Conservation (phyloP, 2,329 filamentous ascomycete genomes). For the Zymoseptoria tritici region DNA sequence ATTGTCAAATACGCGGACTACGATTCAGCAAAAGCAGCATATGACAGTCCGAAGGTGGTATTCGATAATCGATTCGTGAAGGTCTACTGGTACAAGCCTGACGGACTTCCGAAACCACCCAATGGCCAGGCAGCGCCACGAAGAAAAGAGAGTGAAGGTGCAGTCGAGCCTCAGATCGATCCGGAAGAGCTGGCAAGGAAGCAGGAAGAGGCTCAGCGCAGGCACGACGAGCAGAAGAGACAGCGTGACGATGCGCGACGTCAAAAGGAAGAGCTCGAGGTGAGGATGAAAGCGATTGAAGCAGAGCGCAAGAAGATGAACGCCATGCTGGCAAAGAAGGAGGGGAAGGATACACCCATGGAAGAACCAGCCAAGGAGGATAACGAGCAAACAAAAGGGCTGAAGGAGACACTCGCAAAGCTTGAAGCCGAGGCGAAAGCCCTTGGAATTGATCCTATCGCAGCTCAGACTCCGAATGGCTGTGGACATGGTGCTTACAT, state of each 20-base stretch:
- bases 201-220: conserved; percentile 65
- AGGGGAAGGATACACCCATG: conserved; percentile 29
- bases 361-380: conserved; percentile 15
- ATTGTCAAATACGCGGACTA: conserved; percentile 62
- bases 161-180: conserved; percentile 53
- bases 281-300: conserved; percentile 55
- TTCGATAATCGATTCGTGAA: conserved; percentile 84
- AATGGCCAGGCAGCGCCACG: conserved; percentile 5
- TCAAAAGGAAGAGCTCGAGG: conserved; percentile 57
- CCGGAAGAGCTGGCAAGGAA: conserved; percentile 60
- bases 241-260: conserved; percentile 57
- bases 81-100: conserved; percentile 65
- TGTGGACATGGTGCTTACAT: conserved; percentile 1
- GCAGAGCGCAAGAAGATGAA: conserved; percentile 57
- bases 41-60: conserved; percentile 68
- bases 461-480: conserved; percentile 22
- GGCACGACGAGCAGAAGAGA: conserved; percentile 57
- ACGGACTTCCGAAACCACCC: conserved; percentile 17
- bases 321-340: conserved; percentile 54
- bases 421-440: conserved; percentile 65
- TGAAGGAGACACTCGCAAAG: conserved; percentile 66
- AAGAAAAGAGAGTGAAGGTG: conserved; percentile 13
- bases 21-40: conserved; percentile 61
- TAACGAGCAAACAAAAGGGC: conserved; percentile 50
- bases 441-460: conserved; percentile 59